A percentile compares a stretch with the other conserved stretches of the same genome.
phyloP scores from a whole-genome alignment of 2,329 filamentous ascomycete genomes.

The Colletotrichum spinosum region DNA sequence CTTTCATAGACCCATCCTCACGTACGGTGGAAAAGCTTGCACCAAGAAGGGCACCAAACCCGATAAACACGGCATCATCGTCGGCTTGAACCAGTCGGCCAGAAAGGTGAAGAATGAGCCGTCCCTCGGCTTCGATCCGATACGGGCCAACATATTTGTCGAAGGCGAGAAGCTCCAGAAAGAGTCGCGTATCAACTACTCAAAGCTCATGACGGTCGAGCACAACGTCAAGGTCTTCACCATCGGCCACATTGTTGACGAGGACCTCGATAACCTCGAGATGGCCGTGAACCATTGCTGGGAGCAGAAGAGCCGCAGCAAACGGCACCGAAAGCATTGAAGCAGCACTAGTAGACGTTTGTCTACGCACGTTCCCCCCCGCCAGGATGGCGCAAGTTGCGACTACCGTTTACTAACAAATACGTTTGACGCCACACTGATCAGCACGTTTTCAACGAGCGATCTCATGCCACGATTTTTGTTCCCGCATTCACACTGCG shows the following conservation, averaged over 20 bases:
- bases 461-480: conserved; percentile 16
- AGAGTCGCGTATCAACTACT: conserved; percentile 69
- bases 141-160: conserved; percentile 56
- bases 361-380: no score
- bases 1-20: conserved; percentile 62
- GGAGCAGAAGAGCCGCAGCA: conserved; percentile 51
- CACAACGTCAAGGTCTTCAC: conserved; percentile 70
- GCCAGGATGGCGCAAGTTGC: background rate
- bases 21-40: conserved; percentile 65
- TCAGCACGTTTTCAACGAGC: background rate
- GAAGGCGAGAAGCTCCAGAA: conserved; percentile 58
- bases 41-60: conserved; percentile 65
- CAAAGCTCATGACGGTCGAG: conserved; percentile 66
- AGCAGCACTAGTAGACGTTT: no score
- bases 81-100: conserved; percentile 48
- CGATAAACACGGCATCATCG: conserved; percentile 65
- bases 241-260: conserved; percentile 58
- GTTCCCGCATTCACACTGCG: background rate
- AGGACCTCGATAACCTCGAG: conserved; percentile 55
- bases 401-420: conserved; percentile 6
- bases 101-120: conserved; percentile 54
- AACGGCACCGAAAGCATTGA: background rate
- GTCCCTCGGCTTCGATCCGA: conserved; percentile 58
- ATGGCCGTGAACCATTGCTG: conserved; percentile 63
- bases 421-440: background rate